Evolutionary conservation across 225 moss, liverwort and hornwort genomes (phyloP).

Genomic region (Sphagnum contortum): DNA sequence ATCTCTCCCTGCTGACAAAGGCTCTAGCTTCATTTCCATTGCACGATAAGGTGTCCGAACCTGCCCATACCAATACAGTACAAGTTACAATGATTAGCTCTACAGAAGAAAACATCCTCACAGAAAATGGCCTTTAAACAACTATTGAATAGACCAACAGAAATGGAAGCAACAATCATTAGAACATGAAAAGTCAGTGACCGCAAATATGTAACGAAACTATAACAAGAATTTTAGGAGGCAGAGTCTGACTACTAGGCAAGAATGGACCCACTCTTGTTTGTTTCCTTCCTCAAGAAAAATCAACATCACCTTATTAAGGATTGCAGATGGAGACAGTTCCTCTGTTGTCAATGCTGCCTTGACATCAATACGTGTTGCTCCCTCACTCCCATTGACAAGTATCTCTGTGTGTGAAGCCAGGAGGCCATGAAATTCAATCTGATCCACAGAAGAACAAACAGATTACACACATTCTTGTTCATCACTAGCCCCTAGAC

Average conservation of each 20-base stretch:
- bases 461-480: too few species aligned
- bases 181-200: background rate
- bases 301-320: slow-evolving; percentile 41
- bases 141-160: background rate
- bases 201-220: background rate
- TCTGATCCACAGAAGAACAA: slow-evolving; percentile 23
- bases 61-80: slow-evolving; percentile 26
- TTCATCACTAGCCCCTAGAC: too few species aligned
- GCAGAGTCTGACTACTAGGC: too few species aligned
- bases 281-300: too few species aligned
- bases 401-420: slow-evolving; percentile 55
- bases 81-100: background rate
- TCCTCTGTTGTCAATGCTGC: slow-evolving; percentile 69
- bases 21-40: slow-evolving; percentile 73
- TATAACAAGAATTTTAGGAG: too few species aligned
- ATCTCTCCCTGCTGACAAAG: slow-evolving; percentile 88
- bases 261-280: too few species aligned
- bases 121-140: background rate
- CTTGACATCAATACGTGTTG: slow-evolving; percentile 73
- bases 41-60: slow-evolving; percentile 78
- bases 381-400: slow-evolving; percentile 64
- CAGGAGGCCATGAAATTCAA: slow-evolving; percentile 86
- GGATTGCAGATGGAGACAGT: slow-evolving; percentile 66
- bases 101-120: background rate
- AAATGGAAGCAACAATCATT: background rate